Evolutionary conservation across 108 stramenopile genomes (phyloP).

Genomic region (Fistulifera solaris): DNA sequence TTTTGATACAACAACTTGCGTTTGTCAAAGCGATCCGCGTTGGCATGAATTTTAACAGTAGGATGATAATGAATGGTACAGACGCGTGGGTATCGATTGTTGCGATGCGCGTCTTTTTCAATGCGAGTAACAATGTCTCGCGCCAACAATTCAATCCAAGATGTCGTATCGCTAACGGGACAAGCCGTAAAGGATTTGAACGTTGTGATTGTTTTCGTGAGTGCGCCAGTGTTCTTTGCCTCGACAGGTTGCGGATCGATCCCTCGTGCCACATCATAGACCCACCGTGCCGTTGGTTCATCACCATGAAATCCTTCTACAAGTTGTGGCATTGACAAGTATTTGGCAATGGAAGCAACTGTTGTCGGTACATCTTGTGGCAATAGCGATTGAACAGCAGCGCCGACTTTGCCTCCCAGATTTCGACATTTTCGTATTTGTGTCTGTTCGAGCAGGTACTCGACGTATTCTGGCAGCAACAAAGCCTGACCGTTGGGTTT

Average conservation of each 20-base stretch:
- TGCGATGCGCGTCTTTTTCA: constrained; percentile 46
- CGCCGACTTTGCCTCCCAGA: constrained; percentile 81
- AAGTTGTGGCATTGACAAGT: constrained; percentile 50
- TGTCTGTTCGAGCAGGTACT: constrained; percentile 47
- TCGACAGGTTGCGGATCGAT: constrained; percentile 58
- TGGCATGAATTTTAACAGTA: constrained; percentile 12
- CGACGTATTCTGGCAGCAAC: constrained; percentile 40
- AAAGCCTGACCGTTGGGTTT: constrained; percentile 88
- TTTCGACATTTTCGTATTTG: constrained; percentile 64
- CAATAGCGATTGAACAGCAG: constrained; percentile 28
- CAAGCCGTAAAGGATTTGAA: constrained; percentile 56
- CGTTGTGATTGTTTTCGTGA: constrained; percentile 75
- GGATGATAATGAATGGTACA: constrained; percentile 52
- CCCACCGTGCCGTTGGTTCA: constrained; percentile 43
- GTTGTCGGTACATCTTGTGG: constrained; percentile 6
- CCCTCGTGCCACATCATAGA: constrained; percentile 63
- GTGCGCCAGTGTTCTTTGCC: constrained; percentile 42
- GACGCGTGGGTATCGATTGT: constrained; percentile 59
- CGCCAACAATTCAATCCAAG: constrained; percentile 60
- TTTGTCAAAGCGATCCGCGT: constrained; percentile 5
- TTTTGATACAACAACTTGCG: constrained; percentile 6
- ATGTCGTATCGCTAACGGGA: not conserved
- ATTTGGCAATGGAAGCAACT: constrained; percentile 30
- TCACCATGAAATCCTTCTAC: constrained; percentile 28
- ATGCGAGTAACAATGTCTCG: constrained; percentile 64